Base-by-base conservation (phyloP, 768 basidiomycete species). In the Russula ochroleuca region DNA sequence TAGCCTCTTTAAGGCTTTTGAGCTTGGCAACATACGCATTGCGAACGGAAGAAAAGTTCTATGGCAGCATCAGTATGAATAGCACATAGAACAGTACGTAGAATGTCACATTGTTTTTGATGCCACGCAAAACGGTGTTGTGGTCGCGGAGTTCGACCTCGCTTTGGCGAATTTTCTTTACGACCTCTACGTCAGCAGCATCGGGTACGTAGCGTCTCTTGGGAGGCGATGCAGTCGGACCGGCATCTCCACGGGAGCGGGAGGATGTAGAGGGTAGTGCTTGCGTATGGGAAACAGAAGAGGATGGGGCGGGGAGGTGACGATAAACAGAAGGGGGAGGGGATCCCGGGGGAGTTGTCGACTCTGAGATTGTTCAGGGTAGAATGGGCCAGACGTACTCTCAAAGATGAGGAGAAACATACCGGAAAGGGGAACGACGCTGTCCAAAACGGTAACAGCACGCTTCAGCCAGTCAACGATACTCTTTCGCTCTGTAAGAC, bases 401-500 rank as follows among this genome's bases (percentile, higher is more conserved):
- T 2, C 33, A 64, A 59, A 45, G 23, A 41, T 59, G 13, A 31
- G 40, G 10, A 37, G 55, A 40, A 23, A 74, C 80, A 69, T 65
- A 82, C 83, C 76, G 65, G 70, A 41, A 57, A 81, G 73, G 35
- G 80, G 76, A 53, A 81, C 76, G 66, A 86, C 78, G 28, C 81
- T 78, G n/a, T 81, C 80, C 52, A 83, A 79, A 49, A 81, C 77
- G 6, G 72, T 62, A 14, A 74, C 72, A 69, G 76, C 80, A 40
- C 90, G 86, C 69, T 88, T 85, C 49, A 98, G 72, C 85, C 90
- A 98, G 57, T 95, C 94, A 40, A 92, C 84, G 0, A 96, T 85
- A 50, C 80, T 80, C 77, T 90, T 92, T 65, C 94, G 79, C 75
- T 97, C 94, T 3, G 92, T 92, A 38, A 93, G 85, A 68, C 89